Base-by-base conservation (phyloP, 805 yeast species). In the Saccharomycopsis fibuligera region DNA sequence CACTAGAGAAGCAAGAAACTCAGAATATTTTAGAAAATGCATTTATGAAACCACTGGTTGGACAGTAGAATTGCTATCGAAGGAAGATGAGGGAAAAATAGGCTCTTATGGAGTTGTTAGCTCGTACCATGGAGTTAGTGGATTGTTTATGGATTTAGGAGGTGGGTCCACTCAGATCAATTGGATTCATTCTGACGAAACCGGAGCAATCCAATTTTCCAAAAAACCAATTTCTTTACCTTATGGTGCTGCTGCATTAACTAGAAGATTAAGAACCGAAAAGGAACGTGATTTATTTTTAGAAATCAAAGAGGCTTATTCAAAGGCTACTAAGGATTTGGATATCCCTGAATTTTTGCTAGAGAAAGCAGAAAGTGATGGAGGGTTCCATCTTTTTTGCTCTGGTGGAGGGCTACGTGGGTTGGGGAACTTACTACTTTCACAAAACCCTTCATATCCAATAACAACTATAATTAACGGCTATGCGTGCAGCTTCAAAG, bases 391-490 rank as follows among this genome's bases (percentile, higher is more conserved):
- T 54, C 58, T 84, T 37, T 82, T 77, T 59, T 75, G 83, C 3
- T 79, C 86, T 56, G 90, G 90, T 45, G 88, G 89, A 48, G 90
- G 89, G 0, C 68, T 82, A 41, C 70, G 90, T 57, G 86, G 85
- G 2, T 67, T 83, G 49, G 89, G 88, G 0, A 81, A 80, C 60
- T 62, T 81, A 22, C 57, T 83, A 10, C 64, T 82, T 40, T 65
- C 74, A 0, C 74, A 70, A 50, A 72, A 72, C 30, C 70, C 71
- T 33, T 73, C 72, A 17, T 83, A 83, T 58, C 89, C 90, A 4
- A 73, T 83, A 35, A 84, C 83, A 54, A 76, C 83, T 0, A 78
- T 82, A 37, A 78, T 83, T 41, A 82, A 81, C 58, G 90, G 90
- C 5, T 81, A 75, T 58, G 76, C 86, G 1, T 73, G 81, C 46